phyloP scores from a whole-genome alignment of 345 rosid genomes.

The Gossypium thurberi region DNA sequence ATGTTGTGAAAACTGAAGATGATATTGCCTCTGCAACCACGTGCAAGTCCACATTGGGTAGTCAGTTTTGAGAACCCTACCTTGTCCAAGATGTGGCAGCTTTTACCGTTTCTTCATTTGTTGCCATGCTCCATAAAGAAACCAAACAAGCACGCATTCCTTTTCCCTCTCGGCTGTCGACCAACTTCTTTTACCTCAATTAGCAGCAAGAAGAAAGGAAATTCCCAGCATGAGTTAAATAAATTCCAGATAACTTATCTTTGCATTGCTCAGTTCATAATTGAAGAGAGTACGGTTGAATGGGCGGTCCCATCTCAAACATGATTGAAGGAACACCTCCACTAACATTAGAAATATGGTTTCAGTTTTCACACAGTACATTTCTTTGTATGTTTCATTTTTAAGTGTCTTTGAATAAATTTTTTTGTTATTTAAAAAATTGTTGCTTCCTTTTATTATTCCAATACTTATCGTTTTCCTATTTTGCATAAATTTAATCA shows the following conservation, averaged over 20 bases:
- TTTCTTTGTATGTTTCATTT: neutral
- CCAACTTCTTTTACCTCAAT: no score
- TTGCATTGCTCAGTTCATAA: neutral
- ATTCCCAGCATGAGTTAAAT: neutral
- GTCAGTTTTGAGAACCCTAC: neutral
- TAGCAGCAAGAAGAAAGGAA: no score
- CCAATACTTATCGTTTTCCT: no score
- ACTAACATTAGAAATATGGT: neutral
- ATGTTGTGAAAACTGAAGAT: neutral
- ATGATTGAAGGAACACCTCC: slow-evolving; percentile 5
- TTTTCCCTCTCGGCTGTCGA: neutral
- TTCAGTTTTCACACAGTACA: neutral
- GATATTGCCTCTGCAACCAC: neutral
- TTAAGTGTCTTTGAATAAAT: neutral
- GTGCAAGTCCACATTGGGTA: neutral
- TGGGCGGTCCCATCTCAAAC: neutral
- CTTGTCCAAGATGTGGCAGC: neutral
- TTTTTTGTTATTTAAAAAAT: no score
- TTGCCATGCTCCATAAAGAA: neutral
- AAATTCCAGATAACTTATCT: neutral
- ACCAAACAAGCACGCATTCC: neutral
- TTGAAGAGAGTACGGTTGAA: neutral
- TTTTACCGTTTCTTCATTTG: neutral
- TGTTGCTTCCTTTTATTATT: no score
- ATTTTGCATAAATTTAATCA: no score